These are phyloP conservation scores for Vachellia pachyceras DNA, from an alignment of 306 rosid genomes.

Conservation along the genomic window DNA sequence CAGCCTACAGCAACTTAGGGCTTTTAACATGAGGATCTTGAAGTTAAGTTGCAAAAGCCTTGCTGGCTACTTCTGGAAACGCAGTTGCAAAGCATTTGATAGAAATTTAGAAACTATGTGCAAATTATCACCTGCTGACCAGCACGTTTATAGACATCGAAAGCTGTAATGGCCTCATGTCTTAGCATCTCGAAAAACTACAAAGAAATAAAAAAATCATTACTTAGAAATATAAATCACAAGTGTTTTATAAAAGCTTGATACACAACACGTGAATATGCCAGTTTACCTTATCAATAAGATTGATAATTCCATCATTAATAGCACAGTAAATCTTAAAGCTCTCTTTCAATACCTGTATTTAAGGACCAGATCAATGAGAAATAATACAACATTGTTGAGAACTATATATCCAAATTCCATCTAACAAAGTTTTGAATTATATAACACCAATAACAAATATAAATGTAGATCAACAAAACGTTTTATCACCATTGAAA, in stretches of 20 bases:
- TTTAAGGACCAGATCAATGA: conserved; percentile 37
- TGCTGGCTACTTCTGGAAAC: background rate
- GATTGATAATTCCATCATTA: conserved; percentile 98
- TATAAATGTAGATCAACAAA: background rate
- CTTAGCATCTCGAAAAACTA: conserved; percentile 99
- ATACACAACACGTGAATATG: conserved; percentile 17
- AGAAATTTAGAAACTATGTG: background rate
- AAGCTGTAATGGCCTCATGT: conserved; percentile 92
- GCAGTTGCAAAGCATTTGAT: background rate
- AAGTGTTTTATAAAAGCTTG: background rate
- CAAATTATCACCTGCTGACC: conserved; percentile 83
- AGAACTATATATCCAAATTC: background rate
- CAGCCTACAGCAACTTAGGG: conserved; percentile 63
- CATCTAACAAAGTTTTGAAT: conserved; percentile 5
- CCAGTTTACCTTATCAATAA: conserved; percentile 87
- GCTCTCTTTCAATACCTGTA: conserved; percentile 97
- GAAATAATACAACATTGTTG: conserved; percentile 1
- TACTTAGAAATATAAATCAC: conserved; percentile 24
- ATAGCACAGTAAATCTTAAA: conserved; percentile 80
- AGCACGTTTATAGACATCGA: conserved; percentile 93
- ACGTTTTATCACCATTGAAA: conserved; percentile 6
- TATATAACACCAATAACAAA: background rate
- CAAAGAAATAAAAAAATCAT: conserved; percentile 30
- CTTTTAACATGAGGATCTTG: conserved; percentile 30
- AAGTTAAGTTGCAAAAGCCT: conserved; percentile 31